A percentile compares a stretch with the other conserved stretches of the same genome.
Conservation (phyloP, 441 rosid genomes). For the Mallotus japonicus region DNA sequence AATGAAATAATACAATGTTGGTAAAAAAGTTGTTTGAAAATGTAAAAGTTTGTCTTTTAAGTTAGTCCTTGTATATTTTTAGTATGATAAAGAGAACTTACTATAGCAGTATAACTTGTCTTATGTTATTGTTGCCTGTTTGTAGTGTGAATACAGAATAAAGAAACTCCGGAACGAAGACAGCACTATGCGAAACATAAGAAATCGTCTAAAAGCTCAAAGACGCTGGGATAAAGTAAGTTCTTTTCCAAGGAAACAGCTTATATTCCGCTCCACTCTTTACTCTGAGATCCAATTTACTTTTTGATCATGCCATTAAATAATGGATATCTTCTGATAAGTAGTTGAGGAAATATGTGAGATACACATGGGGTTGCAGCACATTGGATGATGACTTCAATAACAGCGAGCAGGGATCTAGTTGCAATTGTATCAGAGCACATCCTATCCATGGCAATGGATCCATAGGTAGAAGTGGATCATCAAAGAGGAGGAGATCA, state of each 20-base stretch:
- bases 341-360: conserved; percentile 92
- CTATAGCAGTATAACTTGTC: conserved; percentile 1
- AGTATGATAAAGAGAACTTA: not conserved
- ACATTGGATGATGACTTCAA: conserved; percentile 43
- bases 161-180: conserved; percentile 88
- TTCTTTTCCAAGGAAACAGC: conserved; percentile 26
- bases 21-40: conserved; percentile 1
- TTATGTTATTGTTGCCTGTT: conserved; percentile 17
- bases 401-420: conserved; percentile 27
- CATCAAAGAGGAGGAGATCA: conserved; percentile 36
- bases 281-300: conserved; percentile 9
- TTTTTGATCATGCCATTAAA: conserved; percentile 10
- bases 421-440: conserved; percentile 36
- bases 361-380: conserved; percentile 72
- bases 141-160: conserved; percentile 80
- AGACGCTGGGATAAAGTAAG: conserved; percentile 79
- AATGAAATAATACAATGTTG: not conserved
- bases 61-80: not conserved
- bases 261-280: not conserved
- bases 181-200: conserved; percentile 55
- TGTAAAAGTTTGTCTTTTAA: not conserved
- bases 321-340: conserved; percentile 23
- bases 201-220: conserved; percentile 74
- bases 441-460: conserved; percentile 41
- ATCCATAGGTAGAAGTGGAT: conserved; percentile 32